Conservation (phyloP, 2,329 filamentous ascomycete genomes). For the Cladosporium sp. region DNA sequence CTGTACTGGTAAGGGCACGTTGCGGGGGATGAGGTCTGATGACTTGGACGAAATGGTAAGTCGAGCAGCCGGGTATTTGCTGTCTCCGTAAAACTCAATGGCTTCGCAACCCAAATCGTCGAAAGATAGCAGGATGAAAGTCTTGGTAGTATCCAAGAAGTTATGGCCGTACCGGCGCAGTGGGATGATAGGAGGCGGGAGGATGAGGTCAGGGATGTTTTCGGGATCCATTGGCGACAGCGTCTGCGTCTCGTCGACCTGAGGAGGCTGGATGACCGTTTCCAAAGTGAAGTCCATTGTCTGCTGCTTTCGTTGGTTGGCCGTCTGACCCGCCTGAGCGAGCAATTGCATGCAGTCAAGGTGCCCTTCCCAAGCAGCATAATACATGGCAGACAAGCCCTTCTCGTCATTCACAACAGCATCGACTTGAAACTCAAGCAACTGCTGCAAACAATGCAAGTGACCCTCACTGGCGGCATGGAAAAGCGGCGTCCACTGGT, state of each 20-base stretch:
- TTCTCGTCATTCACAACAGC: constrained; percentile 86
- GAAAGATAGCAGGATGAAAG: constrained; percentile 89
- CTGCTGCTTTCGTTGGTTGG: constrained; percentile 12
- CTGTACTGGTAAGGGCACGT: constrained; percentile 90
- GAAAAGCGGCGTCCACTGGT: constrained; percentile 95
- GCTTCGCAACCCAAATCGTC: constrained; percentile 69
- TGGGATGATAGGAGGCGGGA: constrained; percentile 94
- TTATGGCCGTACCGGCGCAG: constrained; percentile 94
- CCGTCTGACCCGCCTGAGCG: constrained; percentile 46
- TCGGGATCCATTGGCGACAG: constrained; percentile 58
- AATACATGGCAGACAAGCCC: constrained; percentile 90
- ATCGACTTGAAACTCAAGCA: constrained; percentile 76
- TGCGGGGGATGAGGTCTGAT: constrained; percentile 93
- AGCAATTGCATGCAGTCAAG: constrained; percentile 90
- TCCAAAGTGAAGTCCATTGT: constrained; percentile 32
- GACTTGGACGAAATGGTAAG: constrained; percentile 95
- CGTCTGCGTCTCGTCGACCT: constrained; percentile 42
- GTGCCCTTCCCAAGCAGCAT: constrained; percentile 97
- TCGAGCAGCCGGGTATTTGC: constrained; percentile 90
- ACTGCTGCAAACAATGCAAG: constrained; percentile 75
- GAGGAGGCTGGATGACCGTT: constrained; percentile 47
- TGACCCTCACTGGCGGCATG: constrained; percentile 97
- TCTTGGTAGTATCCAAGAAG: constrained; percentile 89
- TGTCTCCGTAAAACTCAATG: constrained; percentile 93
- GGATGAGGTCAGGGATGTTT: constrained; percentile 83